Base-by-base conservation (phyloP, 2,329 filamentous ascomycete species). In the Hypoxylon sp. region DNA sequence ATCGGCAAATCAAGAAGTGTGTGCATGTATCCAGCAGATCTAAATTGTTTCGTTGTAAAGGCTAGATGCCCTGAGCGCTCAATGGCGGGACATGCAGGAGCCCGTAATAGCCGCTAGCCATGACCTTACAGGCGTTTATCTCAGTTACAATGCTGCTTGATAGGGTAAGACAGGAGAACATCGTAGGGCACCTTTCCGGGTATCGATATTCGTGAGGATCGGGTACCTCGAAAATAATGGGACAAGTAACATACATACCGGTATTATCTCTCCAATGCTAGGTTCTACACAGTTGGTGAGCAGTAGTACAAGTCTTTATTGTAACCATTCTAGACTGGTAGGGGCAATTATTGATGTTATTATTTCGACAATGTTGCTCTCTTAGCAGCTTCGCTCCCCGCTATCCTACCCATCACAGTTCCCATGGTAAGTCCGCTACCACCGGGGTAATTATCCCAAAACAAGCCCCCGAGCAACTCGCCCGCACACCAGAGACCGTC, bases 391-490 rank as follows among this genome's bases (percentile, higher is more conserved):
- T 74, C 75, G 36, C 60, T 73, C 0, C 83, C 82, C 30, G 82
- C 82, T 53, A 76, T 78, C 14, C 81, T 75, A 0, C 83, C 82
- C 76, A 84, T 83, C 0, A 90, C 86, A 0, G 86, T 81, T 0
- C 88, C 88, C 19, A 87, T 84, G 0, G 87, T 90, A 75, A 91
- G 76, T 0, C 88, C 88, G 72, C 85, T 88, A 0, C 89, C 88
- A 3, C 88, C 88, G 0, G 87, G 88, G 71, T 90, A 90, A 69
- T 90, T 90, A 11, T 82, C 81, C 73, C 87, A 88, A 70, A 90
- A 90, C 19, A 91, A 73, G 0, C 88, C 88, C 0, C 89, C 90
- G 1, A 92, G 73, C 86, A 92, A 90, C 77, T 92, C 89, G 0
- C 90, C 89, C 2, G 81, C 84, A 69, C 87, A 89, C 67, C 84